Evolutionary conservation across 2,329 filamentous ascomycete genomes (phyloP).

Genomic region (Diplodia intermedia): DNA sequence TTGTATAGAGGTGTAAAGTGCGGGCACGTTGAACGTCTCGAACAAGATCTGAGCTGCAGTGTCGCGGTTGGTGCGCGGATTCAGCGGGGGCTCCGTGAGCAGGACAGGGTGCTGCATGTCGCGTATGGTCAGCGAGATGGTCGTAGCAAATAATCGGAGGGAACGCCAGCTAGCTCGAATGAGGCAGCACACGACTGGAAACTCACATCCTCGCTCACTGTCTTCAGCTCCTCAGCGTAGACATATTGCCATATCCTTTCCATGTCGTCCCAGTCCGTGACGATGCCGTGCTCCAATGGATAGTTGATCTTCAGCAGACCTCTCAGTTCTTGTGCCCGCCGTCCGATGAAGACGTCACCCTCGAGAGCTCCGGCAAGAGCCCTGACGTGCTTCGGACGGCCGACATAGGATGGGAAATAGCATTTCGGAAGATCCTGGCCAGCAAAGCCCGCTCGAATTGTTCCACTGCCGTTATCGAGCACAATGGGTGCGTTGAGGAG

Average conservation of each 20-base stretch:
- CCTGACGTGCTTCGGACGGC: conserved; percentile 90
- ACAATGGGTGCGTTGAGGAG: conserved; percentile 98
- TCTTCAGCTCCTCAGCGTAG: conserved; percentile 94
- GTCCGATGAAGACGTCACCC: conserved; percentile 95
- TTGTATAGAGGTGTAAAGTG: conserved; percentile 95
- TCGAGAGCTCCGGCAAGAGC: conserved; percentile 96
- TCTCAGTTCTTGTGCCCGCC: conserved; percentile 86
- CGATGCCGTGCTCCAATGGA: conserved; percentile 95
- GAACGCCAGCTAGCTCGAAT: conserved; percentile 5
- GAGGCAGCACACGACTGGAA: background rate
- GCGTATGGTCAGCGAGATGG: background rate
- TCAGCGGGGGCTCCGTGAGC: conserved; percentile 92
- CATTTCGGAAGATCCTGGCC: conserved; percentile 96
- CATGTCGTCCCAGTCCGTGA: conserved; percentile 99
- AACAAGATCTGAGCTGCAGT: conserved; percentile 97
- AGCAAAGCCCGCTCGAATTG: conserved; percentile 94
- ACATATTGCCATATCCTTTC: conserved; percentile 99
- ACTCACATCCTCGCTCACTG: conserved; percentile 89
- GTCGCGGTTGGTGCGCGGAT: conserved; percentile 94
- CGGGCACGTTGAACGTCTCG: conserved; percentile 98
- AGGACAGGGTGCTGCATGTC: conserved; percentile 81
- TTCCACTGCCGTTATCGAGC: conserved; percentile 98
- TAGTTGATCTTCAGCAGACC: conserved; percentile 95
- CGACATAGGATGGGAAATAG: conserved; percentile 97
- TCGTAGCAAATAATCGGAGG: background rate